Evolutionary conservation across 1,139 yeast species (phyloP).

Genomic region (Taphrina populina): DNA sequence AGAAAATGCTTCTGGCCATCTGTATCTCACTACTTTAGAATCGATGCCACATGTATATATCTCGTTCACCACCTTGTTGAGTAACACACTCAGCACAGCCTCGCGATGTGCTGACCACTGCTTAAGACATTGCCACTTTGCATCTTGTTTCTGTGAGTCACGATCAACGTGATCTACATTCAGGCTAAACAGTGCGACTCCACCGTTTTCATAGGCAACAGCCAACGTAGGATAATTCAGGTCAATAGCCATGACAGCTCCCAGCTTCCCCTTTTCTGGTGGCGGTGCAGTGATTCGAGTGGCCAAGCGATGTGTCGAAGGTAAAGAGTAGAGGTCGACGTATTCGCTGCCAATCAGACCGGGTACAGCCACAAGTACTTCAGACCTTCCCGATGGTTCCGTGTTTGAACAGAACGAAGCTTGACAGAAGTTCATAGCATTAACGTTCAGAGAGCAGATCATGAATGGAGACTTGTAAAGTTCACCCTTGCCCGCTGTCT

Average conservation of each 20-base stretch:
- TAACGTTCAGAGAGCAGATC: constrained; percentile 22
- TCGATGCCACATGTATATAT: constrained; percentile 23
- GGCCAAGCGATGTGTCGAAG: constrained; percentile 18
- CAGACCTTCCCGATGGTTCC: neutral
- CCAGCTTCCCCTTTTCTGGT: constrained; percentile 20
- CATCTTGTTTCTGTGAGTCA: constrained; percentile 14
- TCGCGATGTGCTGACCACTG: constrained; percentile 20
- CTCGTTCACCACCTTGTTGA: neutral
- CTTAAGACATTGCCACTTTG: constrained; percentile 2
- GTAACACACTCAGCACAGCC: constrained; percentile 15
- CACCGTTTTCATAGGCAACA: constrained; percentile 27
- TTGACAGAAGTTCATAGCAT: constrained; percentile 29
- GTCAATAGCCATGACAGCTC: constrained; percentile 25
- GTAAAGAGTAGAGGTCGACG: constrained; percentile 14
- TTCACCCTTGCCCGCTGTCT: neutral
- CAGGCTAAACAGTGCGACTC: constrained; percentile 1
- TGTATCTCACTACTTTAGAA: constrained; percentile 3
- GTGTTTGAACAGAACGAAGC: neutral
- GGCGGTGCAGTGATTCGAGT: constrained; percentile 7
- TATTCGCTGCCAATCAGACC: constrained; percentile 21
- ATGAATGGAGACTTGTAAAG: constrained; percentile 1
- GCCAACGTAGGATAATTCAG: constrained; percentile 16
- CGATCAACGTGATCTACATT: constrained; percentile 4
- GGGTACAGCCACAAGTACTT: constrained; percentile 20
- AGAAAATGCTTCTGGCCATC: neutral